Evolutionary conservation across 495 filamentous ascomycete species (phyloP), one percentile per base, ranked within the genome.

Genomic region (Glonium stellatum): DNA sequence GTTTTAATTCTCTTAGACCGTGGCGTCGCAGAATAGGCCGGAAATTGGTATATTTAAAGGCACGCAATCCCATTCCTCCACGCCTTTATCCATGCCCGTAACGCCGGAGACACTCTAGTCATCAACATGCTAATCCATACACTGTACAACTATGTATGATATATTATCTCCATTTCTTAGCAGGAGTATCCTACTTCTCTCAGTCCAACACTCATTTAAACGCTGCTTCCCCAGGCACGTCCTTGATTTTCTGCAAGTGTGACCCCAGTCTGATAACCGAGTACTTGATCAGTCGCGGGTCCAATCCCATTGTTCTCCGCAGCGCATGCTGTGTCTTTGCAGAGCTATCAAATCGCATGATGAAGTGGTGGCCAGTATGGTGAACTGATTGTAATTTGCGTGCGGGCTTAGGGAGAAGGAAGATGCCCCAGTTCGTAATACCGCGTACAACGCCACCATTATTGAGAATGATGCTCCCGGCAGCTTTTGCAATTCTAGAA

Each of bases 381-480:
- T 97, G 86, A 57, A 80, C 80, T 58, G 84, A 81, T 75, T 96
- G 89, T 74, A 92, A 87, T 70, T 84, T 84, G 62, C 79, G 84
- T 55, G 82, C 81, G 61, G 73, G 72, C 62, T 82, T 84, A 34
- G 93, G 93, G 15, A 98, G 84, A 11, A 84, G 75, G 77, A 92
- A 95, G 60, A 84, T 78, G 67, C 95, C 95, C 93, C 93, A 98
- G 79, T 98, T 97, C 56, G 84, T 86, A 67, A 89, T 80, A 69
- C 90, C 90, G 61, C 93, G 92, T 70, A 98, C 84, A 27, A 97
- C 91, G 74, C 93, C 93, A 72, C 88, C 87, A 67, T 84, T 81
- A 59, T 81, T 80, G 65, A 98, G 88, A 75, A 98, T 82, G 41
- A 92, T 80, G 49, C 82, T 79, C 63, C 95, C 93, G 66, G 90